phyloP scores from a whole-genome alignment of 352 stramenopile genomes.

The Hyaloperonospora arabidopsidis region DNA sequence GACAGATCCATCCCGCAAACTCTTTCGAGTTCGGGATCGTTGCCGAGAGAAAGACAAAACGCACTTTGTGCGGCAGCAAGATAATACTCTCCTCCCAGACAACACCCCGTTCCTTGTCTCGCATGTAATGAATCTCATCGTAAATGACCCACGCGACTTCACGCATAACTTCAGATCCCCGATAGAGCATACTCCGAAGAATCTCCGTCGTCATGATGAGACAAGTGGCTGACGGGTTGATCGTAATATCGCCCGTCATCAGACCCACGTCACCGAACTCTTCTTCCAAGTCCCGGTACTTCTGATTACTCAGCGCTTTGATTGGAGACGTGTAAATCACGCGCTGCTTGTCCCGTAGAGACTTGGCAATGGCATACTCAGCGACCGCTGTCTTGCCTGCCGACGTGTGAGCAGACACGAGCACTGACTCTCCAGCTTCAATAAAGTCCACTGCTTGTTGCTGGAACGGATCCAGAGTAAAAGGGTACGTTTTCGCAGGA shows the following conservation, averaged over 20 bases:
- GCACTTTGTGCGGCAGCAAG: conserved; percentile 95
- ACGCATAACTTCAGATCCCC: conserved; percentile 95
- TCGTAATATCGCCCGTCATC: conserved; percentile 99
- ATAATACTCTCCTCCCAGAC: conserved; percentile 99
- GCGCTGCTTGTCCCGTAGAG: conserved; percentile 85
- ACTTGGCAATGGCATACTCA: conserved; percentile 99
- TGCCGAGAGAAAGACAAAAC: conserved; percentile 98
- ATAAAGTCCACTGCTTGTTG: conserved; percentile 93
- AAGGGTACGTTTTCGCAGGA: conserved; percentile 96
- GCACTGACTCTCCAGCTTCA: conserved; percentile 93
- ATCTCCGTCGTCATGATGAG: conserved; percentile 99
- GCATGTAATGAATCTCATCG: conserved; percentile 99
- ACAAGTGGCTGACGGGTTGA: conserved; percentile 96
- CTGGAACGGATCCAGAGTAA: conserved; percentile 98
- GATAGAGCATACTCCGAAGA: conserved; percentile 97
- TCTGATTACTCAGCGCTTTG: conserved; percentile 99
- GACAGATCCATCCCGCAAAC: conserved; percentile 96
- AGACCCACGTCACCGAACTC: conserved; percentile 94
- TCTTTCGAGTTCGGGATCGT: conserved; percentile 98
- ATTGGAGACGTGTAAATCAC: conserved; percentile 99
- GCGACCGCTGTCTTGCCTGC: conserved; percentile 95
- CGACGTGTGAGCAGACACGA: conserved; percentile 98
- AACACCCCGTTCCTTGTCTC: conserved; percentile 96
- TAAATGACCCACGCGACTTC: conserved; percentile 99
- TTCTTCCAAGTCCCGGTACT: conserved; percentile 96